Evolutionary conservation across 2,329 filamentous ascomycete species (phyloP), one percentile per base, ranked within the genome.

Genomic region (Fusarium ambrosium): DNA sequence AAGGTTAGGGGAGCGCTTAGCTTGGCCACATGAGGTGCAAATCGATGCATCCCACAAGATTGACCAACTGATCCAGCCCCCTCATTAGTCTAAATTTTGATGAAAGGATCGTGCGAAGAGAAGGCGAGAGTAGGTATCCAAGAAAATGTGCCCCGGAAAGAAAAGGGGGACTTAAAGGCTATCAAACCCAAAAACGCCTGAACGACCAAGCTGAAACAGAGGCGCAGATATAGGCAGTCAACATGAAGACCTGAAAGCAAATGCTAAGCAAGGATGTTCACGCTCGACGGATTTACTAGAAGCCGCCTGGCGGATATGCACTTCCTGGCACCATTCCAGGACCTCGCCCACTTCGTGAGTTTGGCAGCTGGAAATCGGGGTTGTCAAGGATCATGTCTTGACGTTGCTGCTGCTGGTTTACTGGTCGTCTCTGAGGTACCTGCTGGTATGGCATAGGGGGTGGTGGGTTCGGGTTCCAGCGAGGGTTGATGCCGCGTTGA

Each of bases 401-500:
- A 70, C 89, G 89, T 77, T 90, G 86, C 79, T 87, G 88, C 24
- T 89, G 89, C 77, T 90, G 86, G 77, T 87, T 87, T 32, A 85
- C 84, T 27, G 86, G 86, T 64, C 84, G 79, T 43, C 85, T 84
- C 41, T 85, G 82, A 22, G 84, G 84, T 79, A 79, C 85, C 76
- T 77, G 84, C 74, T 82, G 86, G 10, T 84, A 84, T 63, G 83
- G 85, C 76, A 85, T 81, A 41, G 86, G 81, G 18, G 85, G 81
- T 16, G 84, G 83, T 53, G 87, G 85, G 34, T 87, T 86, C 3
- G 89, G 90, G 72, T 93, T 90, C 95, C 96, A 98, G 70, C 92
- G 92, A 8, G 95, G 96, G 81, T 98, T 98, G 64, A 98, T 86
- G 1, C 94, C 93, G 37, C 96, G 90, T 83, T 98, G 95, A 0